These are phyloP conservation scores for Sisymbrium altissimum DNA, from an alignment of 345 rosid genomes.

Conservation along the genomic window DNA sequence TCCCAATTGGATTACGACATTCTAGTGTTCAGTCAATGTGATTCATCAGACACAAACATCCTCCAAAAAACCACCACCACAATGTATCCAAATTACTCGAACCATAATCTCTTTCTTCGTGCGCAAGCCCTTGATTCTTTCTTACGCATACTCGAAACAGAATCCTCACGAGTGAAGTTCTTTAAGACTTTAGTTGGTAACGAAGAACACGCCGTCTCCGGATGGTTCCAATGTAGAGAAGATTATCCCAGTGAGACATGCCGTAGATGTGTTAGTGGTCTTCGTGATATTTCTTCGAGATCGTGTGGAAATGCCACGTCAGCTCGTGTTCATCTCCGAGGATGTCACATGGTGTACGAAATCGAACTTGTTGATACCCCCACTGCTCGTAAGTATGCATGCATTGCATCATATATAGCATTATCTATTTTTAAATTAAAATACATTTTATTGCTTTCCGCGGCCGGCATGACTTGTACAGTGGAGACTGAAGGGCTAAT, in stretches of 20 bases:
- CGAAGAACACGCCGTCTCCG: slow-evolving; percentile 43
- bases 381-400: slow-evolving; percentile 17
- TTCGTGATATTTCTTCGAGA: slow-evolving; percentile 37
- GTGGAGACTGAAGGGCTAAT: neutral
- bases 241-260: slow-evolving; percentile 50
- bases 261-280: slow-evolving; percentile 43
- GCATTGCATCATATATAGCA: no score
- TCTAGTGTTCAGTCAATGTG: slow-evolving; percentile 57
- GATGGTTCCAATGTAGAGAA: slow-evolving; percentile 65
- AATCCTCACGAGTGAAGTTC: slow-evolving; percentile 51
- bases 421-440: no score
- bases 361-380: slow-evolving; percentile 29
- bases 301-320: slow-evolving; percentile 47
- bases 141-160: slow-evolving; percentile 42
- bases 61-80: slow-evolving; percentile 2
- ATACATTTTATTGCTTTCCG: no score
- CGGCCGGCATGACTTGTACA: no score
- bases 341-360: slow-evolving; percentile 61
- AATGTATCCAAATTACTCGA: neutral
- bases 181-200: slow-evolving; percentile 49
- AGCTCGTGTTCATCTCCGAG: slow-evolving; percentile 61
- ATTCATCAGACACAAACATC: slow-evolving; percentile 11
- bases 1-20: slow-evolving; percentile 39
- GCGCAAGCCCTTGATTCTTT: slow-evolving; percentile 42
- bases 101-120: slow-evolving; percentile 24